Percentiles rank a stretch among this genome's conserved stretches.
Evolutionary conservation across 768 basidiomycete species (phyloP).

Genomic region (Naganishia onofrii): DNA sequence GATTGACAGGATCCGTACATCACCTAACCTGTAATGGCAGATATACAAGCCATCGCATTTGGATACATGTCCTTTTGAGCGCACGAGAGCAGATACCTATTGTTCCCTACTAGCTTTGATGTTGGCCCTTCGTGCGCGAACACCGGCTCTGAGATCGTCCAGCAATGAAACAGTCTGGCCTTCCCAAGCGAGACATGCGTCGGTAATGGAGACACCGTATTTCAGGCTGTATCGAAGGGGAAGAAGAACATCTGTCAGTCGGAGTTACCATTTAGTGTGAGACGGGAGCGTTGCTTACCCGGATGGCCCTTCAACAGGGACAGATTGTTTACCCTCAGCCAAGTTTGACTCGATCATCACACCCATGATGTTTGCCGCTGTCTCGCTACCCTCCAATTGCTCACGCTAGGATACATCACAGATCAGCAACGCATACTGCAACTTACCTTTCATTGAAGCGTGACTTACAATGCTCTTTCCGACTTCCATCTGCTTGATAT

Average conservation of each 20-base stretch:
- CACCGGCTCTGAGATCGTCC: constrained; percentile 81
- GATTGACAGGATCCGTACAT: too few relatives aligned
- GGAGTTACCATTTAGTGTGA: neutral
- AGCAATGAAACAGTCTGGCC: constrained; percentile 66
- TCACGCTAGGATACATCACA: constrained; percentile 9
- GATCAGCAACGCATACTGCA: constrained; percentile 43
- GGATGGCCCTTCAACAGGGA: constrained; percentile 55
- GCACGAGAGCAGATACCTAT: neutral
- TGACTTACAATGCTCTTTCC: constrained; percentile 6
- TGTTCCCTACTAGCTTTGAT: constrained; percentile 40
- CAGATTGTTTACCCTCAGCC: constrained; percentile 50
- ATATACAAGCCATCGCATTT: too few relatives aligned
- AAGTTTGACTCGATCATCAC: constrained; percentile 96
- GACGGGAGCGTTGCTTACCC: constrained; percentile 30
- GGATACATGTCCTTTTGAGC: neutral
- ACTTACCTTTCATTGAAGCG: neutral
- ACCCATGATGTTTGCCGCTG: constrained; percentile 64
- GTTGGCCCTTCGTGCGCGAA: constrained; percentile 63
- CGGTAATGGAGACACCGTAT: constrained; percentile 62
- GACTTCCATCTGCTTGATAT: constrained; percentile 22
- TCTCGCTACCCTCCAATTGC: constrained; percentile 20
- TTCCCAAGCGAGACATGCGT: constrained; percentile 83
- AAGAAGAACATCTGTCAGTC: neutral
- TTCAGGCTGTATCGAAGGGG: constrained; percentile 64
- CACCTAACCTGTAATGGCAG: too few relatives aligned